Evolutionary conservation across 2,329 filamentous ascomycete genomes (phyloP).

Genomic region (Periglandula ipomoeae): DNA sequence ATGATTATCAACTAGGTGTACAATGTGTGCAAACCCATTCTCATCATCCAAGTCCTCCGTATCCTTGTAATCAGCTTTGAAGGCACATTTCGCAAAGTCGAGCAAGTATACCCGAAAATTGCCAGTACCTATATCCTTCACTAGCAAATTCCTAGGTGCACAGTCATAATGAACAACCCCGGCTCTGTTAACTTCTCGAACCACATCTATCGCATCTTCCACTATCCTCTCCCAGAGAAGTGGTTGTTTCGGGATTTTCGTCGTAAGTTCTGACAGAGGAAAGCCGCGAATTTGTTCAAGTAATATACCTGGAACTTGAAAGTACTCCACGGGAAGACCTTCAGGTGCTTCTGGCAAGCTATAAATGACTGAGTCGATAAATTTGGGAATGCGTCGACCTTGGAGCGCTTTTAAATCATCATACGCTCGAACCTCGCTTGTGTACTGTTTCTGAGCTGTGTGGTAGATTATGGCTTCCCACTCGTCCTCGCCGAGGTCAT

Average conservation of each 20-base stretch:
- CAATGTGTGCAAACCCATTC: slow-evolving; percentile 3
- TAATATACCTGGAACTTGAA: slow-evolving; percentile 4
- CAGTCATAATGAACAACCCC: slow-evolving; percentile 9
- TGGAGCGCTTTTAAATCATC: slow-evolving; percentile 5
- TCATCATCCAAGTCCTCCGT: slow-evolving; percentile 7
- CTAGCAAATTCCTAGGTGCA: slow-evolving; percentile 6
- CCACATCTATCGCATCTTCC: slow-evolving; percentile 1
- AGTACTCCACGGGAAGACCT: slow-evolving; percentile 7
- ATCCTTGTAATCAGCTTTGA: slow-evolving; percentile 8
- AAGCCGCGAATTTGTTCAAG: slow-evolving; percentile 9
- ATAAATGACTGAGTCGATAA: slow-evolving; percentile 5
- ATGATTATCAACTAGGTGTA: slow-evolving; percentile 3
- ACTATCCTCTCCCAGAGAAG: slow-evolving; percentile 1
- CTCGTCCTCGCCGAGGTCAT: slow-evolving; percentile 3
- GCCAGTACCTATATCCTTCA: slow-evolving; percentile 1
- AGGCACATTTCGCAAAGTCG: slow-evolving; percentile 9
- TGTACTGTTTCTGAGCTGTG: slow-evolving; percentile 1
- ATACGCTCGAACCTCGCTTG: slow-evolving; percentile 9
- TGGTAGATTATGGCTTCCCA: slow-evolving; percentile 9
- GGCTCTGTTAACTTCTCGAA: slow-evolving; percentile 4
- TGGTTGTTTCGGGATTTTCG: slow-evolving; percentile 2
- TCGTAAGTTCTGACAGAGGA: slow-evolving; percentile 5
- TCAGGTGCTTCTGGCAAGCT: slow-evolving; percentile 1
- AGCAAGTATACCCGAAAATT: slow-evolving; percentile 6
- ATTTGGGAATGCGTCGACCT: slow-evolving; percentile 6